Evolutionary conservation across 768 basidiomycete species (phyloP), one percentile per base, ranked within the genome.

Genomic region (Vishniacozyma victoriae): DNA sequence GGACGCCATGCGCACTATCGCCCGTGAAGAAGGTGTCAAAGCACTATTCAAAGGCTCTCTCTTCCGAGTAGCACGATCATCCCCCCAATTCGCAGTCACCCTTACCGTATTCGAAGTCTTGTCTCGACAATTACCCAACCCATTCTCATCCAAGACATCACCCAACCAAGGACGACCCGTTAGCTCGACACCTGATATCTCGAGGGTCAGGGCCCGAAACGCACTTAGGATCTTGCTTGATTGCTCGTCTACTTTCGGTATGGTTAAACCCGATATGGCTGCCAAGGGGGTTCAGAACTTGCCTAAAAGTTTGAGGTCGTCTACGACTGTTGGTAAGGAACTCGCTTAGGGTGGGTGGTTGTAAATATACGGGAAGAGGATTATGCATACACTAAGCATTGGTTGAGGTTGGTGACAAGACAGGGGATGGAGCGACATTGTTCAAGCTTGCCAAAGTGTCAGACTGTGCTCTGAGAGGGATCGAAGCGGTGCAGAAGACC

Each of bases 1-100:
- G 14, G 92, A 99, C 72, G 92, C 90, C 16, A 87, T 96, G 63
- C 75, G 79, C 26, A 93, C 85, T 72, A 97, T 99, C 51, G 85
- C 87, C 84, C 69, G 68, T 84, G 78, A 53, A 42, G 64, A 72
- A 44, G 70, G 70, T 19, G 50, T 64, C 19, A 68, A 33, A 33
- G 29, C 29, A 9, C 29, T 33, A 33, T 33, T 33, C 29, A 33
- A 62, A 39, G 64, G 74, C 77, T 76, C 16, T 18, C 31, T 24
- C 26, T 29, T 22, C 46, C 41, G 59, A 29, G 55, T 59, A 7
- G 53, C 64, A 36, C 55, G 63, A 35, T 69, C 65, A 20, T 70
- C 67, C 19, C 73, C 74, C 15, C 75, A 97, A 70, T 97, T 99
- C 70, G 92, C 89, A 42, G 95, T 92, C 54, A 67, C 55, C 13